Conservation (phyloP, 2,329 filamentous ascomycete species). For the Hirsutella minnesotensis region DNA sequence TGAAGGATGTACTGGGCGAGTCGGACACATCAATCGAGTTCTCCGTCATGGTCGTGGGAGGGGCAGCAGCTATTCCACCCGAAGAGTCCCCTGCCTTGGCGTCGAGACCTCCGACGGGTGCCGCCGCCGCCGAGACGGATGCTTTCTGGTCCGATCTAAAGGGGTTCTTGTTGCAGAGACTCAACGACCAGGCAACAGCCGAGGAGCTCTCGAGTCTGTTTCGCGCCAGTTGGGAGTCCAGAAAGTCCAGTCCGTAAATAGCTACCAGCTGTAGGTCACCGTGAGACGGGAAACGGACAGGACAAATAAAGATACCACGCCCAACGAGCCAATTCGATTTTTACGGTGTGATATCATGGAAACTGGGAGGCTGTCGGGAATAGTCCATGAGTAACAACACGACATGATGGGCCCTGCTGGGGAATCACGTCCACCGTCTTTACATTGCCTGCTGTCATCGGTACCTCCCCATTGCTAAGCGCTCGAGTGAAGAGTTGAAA, state of each 20-base stretch:
- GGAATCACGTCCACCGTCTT: slow-evolving; percentile 2
- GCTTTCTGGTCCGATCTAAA: slow-evolving; percentile 82
- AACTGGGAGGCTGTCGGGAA: slow-evolving; percentile 12
- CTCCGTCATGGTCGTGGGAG: slow-evolving; percentile 78
- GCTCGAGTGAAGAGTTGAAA: slow-evolving; percentile 12
- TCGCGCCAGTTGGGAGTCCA: slow-evolving; percentile 54
- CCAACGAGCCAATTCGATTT: slow-evolving; percentile 13
- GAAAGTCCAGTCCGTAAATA: slow-evolving; percentile 17
- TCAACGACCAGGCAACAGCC: slow-evolving; percentile 58
- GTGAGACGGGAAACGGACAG: neutral
- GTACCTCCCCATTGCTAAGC: slow-evolving; percentile 14
- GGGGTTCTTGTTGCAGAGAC: slow-evolving; percentile 66
- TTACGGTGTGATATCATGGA: slow-evolving; percentile 15
- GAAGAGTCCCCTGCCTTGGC: slow-evolving; percentile 22
- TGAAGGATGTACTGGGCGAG: slow-evolving; percentile 59
- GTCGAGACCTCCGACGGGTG: slow-evolving; percentile 26
- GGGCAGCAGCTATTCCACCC: slow-evolving; percentile 35
- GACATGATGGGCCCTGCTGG: slow-evolving; percentile 2
- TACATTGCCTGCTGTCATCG: slow-evolving; percentile 10
- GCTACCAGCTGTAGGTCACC: neutral
- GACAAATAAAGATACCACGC: slow-evolving; percentile 1
- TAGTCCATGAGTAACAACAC: slow-evolving; percentile 1
- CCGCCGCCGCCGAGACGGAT: slow-evolving; percentile 52
- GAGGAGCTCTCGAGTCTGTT: slow-evolving; percentile 57
- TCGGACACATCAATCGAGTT: slow-evolving; percentile 51